Evolutionary conservation across 805 yeast species (phyloP).

Genomic region (Candida anglica): DNA sequence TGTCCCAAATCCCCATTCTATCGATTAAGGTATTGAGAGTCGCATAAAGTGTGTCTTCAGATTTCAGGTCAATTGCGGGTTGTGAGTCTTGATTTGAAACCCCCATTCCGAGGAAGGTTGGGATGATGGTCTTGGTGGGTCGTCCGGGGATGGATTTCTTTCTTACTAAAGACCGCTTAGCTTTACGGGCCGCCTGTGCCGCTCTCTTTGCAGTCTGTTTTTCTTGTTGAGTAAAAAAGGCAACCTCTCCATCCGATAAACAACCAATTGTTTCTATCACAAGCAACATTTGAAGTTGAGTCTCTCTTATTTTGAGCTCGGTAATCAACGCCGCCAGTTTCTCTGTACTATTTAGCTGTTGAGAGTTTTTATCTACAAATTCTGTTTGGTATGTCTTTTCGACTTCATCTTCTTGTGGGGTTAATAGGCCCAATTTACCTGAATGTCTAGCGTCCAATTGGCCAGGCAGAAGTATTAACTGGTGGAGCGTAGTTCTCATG

Average conservation of each 20-base stretch:
- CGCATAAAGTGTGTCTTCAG: slow-evolving; percentile 9
- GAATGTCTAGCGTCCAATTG: slow-evolving; percentile 42
- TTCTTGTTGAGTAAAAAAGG: slow-evolving; percentile 21
- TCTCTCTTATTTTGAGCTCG: slow-evolving; percentile 50
- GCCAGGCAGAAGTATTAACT: too few species aligned
- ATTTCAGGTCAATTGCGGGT: background rate
- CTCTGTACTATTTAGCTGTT: too few species aligned
- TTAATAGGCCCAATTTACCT: slow-evolving; percentile 24
- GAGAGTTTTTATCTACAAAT: slow-evolving; percentile 16
- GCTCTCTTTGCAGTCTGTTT: slow-evolving; percentile 27
- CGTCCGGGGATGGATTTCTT: slow-evolving; percentile 12
- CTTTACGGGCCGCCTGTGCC: slow-evolving; percentile 13
- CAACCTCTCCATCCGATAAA: slow-evolving; percentile 24
- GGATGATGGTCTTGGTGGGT: slow-evolving; percentile 25
- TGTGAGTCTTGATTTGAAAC: slow-evolving; percentile 6
- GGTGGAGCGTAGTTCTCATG: too few species aligned
- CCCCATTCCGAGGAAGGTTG: slow-evolving; percentile 42
- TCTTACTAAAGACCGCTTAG: slow-evolving; percentile 17
- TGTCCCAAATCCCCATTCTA: slow-evolving; percentile 52
- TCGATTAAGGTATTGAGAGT: slow-evolving; percentile 45
- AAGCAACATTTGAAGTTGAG: slow-evolving; percentile 50
- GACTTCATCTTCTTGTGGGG: slow-evolving; percentile 3
- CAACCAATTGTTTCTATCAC: slow-evolving; percentile 40
- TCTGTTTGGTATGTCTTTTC: slow-evolving; percentile 22
- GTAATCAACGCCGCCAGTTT: slow-evolving; percentile 16